These are phyloP conservation scores for Alternaria atra DNA, from an alignment of 2,329 filamentous ascomycete species.

Conservation along the genomic window DNA sequence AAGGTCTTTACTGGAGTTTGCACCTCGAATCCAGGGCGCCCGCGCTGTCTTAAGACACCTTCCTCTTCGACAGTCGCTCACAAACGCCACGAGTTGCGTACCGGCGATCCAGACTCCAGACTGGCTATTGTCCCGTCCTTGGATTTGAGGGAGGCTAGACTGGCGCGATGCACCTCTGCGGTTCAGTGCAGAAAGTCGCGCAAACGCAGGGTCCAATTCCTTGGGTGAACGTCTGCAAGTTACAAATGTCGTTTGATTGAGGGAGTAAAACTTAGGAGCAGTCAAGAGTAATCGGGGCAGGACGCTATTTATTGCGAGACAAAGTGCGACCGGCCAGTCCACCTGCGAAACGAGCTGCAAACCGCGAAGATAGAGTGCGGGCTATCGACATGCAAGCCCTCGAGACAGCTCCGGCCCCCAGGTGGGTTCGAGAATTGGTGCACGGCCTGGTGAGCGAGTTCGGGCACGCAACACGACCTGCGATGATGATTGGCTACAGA, in stretches of 20 bases:
- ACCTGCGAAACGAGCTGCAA: constrained; percentile 1
- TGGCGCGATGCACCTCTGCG: constrained; percentile 11
- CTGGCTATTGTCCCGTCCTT: constrained; percentile 12
- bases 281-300: not conserved
- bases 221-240: not conserved
- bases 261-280: not conserved
- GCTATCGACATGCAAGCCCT: constrained; percentile 3
- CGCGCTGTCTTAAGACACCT: constrained; percentile 18
- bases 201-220: constrained; percentile 3
- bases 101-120: constrained; percentile 20
- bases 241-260: not conserved
- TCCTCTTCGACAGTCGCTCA: constrained; percentile 23
- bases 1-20: constrained; percentile 1
- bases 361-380: not conserved
- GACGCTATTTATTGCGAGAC: constrained; percentile 13
- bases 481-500: constrained; percentile 13
- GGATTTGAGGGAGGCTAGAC: constrained; percentile 7
- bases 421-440: constrained; percentile 2
- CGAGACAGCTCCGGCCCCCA: not conserved
- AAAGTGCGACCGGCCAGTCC: not conserved
- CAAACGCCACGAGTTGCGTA: constrained; percentile 14
- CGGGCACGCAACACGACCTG: constrained; percentile 16
- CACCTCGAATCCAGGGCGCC: not conserved
- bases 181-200: constrained; percentile 10
- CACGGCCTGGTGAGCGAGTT: constrained; percentile 11